Conservation (phyloP, 1,139 yeast genomes). For the Diutina ranongensis region DNA sequence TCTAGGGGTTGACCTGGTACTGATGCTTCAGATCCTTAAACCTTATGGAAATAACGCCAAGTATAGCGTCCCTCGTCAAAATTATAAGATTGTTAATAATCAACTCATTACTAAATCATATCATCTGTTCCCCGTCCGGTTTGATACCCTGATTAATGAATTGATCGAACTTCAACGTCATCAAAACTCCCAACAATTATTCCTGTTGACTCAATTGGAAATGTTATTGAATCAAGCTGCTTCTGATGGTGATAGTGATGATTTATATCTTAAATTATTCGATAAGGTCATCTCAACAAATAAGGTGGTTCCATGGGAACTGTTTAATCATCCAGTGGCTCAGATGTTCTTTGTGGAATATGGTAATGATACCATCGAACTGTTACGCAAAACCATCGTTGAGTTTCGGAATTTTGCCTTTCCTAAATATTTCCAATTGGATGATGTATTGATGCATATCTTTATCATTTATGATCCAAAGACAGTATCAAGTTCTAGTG, state of each 20-base stretch:
- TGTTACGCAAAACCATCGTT: conserved; percentile 23
- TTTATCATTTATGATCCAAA: conserved; percentile 27
- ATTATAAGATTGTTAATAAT: conserved; percentile 27
- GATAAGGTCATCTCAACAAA: conserved; percentile 51
- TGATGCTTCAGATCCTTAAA: conserved; percentile 24
- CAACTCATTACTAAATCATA: conserved; percentile 32
- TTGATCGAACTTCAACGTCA: conserved; percentile 22
- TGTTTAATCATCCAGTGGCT: conserved; percentile 81
- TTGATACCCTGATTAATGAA: conserved; percentile 32
- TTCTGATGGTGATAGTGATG: conserved; percentile 9
- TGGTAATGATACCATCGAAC: conserved; percentile 36
- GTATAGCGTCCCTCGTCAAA: conserved; percentile 25
- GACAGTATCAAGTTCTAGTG: conserved; percentile 11
- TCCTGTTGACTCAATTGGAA: conserved; percentile 2
- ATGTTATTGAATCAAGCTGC: background rate
- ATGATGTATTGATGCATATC: conserved; percentile 41
- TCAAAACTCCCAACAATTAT: conserved; percentile 8
- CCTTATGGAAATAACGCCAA: conserved; percentile 39
- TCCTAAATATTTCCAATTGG: conserved; percentile 49
- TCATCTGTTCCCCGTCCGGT: conserved; percentile 34
- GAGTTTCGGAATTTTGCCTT: conserved; percentile 32
- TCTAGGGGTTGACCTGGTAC: conserved; percentile 18
- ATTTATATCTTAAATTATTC: conserved; percentile 48
- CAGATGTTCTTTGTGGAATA: conserved; percentile 57
- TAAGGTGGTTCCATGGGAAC: conserved; percentile 69